A percentile compares a stretch with the other conserved stretches of the same genome.
Conservation (phyloP, 169 alveolate genomes). For the Eimeria maxima region DNA sequence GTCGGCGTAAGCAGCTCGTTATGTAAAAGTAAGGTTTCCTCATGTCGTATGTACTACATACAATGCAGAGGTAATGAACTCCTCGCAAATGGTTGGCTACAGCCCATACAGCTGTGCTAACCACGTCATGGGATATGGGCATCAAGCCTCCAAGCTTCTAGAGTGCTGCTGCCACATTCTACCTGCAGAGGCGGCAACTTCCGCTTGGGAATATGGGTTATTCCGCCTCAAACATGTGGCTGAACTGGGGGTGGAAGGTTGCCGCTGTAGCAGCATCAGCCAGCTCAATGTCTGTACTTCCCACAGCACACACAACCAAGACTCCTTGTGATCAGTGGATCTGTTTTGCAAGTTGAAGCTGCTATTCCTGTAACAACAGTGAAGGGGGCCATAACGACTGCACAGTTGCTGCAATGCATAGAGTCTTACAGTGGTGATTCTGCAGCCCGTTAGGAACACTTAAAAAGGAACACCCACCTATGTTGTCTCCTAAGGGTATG, state of each 20-base stretch:
- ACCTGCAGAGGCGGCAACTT: neutral
- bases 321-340: neutral
- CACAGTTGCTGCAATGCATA: neutral
- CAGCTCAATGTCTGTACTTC: constrained; percentile 44
- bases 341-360: neutral
- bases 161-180: neutral
- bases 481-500: constrained; percentile 59
- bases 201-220: constrained; percentile 5
- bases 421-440: neutral
- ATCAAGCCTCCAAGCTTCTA: neutral
- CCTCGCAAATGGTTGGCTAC: neutral
- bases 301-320: neutral
- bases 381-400: neutral
- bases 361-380: neutral
- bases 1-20: neutral
- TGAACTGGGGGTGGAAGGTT: constrained; percentile 75
- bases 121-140: neutral
- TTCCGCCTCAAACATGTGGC: constrained; percentile 42
- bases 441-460: neutral
- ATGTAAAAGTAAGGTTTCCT: neutral
- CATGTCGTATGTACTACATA: neutral
- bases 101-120: neutral
- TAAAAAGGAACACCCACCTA: neutral
- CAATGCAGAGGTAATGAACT: neutral
- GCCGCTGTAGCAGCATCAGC: constrained; percentile 73